A percentile compares a stretch with the other conserved stretches of the same genome.
These are phyloP conservation scores for Aspergillus conjunctus DNA, from an alignment of 495 filamentous ascomycete species.

Conservation along the genomic window DNA sequence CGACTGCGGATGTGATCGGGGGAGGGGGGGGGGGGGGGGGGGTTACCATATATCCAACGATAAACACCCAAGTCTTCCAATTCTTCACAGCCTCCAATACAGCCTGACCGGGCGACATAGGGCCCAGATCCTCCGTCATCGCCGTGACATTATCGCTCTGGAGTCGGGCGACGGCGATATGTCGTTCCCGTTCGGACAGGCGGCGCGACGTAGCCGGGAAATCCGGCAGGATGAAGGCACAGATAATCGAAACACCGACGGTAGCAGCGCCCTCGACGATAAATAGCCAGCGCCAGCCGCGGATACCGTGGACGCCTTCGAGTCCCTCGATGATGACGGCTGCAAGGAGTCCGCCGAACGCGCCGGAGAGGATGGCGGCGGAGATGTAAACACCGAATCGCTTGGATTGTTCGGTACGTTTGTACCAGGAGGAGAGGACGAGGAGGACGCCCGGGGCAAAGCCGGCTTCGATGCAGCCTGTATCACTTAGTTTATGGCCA, in stretches of 20 bases:
- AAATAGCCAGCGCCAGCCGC: constrained; percentile 71
- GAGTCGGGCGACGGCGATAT: constrained; percentile 30
- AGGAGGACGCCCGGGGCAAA: constrained; percentile 31
- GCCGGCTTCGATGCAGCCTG: neutral
- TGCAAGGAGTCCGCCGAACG: constrained; percentile 55
- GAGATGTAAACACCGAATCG: constrained; percentile 54
- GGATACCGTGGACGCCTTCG: constrained; percentile 54
- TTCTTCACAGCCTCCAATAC: constrained; percentile 19
- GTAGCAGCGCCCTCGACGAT: constrained; percentile 68
- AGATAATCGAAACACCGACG: constrained; percentile 27
- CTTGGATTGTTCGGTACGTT: constrained; percentile 51
- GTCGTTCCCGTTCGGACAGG: constrained; percentile 28
- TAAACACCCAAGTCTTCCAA: constrained; percentile 34
- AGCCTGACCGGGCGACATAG: constrained; percentile 20
- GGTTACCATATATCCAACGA: constrained; percentile 33
- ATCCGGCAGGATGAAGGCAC: constrained; percentile 34
- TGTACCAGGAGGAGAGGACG: constrained; percentile 55
- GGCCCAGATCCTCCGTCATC: constrained; percentile 16
- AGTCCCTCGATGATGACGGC: constrained; percentile 38
- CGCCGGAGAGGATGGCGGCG: constrained; percentile 50
- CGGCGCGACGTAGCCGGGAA: constrained; percentile 32
- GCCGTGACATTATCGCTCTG: neutral
- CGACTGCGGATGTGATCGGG: too few species aligned
- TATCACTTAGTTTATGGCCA: neutral
- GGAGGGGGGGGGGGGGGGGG: too few species aligned